Evolutionary conservation across 345 rosid genomes (phyloP), one percentile per base, ranked within the genome.

Genomic region (Eucalyptus coolabah): DNA sequence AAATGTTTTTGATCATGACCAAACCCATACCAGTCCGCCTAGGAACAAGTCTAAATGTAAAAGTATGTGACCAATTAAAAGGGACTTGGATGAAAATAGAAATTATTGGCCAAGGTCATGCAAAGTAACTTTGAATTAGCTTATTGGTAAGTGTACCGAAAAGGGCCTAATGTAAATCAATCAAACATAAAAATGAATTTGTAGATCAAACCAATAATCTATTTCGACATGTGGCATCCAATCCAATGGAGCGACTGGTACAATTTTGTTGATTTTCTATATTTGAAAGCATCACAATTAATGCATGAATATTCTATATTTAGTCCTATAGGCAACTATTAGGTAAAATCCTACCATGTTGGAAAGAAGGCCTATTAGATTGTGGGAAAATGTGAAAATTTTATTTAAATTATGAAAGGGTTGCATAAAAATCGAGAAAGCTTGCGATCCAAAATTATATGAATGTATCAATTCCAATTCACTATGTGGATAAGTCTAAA

Each of bases 401-500:
- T 9, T 18, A 32, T 16, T 67, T 67, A 1, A 67, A 4, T 67
- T 32, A n/a, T 32, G 19, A 21, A 53, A 21, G 1, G 59, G 0
- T 21, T 0, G 0, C 26, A 60, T 60, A 60, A 26, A 12, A 0
- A 60, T 60, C 6, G 4, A 60, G 4, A 11, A 60, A 60, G 1
- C 16, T 28, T 0, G 4, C 17, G 3, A 60, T 28, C 17, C 32
- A 28, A 60, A 28, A 26, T 60, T 60, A 60, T 60, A 60, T 2
- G 0, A 28, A 2, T 12, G 8, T 2, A 26, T 60, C 0, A 1
- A 60, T 60, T 60, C 0, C 17, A 28, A 60, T 60, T 12, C 32
- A 6, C 0, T 0, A 3, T 0, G 2, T 28, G 5, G 0, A 12
- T 3, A 60, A 60, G 8, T 60, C 8, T 60, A 4, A 60, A 28